Conservation (phyloP, 306 rosid genomes). For the Echinosophora koreensis region DNA sequence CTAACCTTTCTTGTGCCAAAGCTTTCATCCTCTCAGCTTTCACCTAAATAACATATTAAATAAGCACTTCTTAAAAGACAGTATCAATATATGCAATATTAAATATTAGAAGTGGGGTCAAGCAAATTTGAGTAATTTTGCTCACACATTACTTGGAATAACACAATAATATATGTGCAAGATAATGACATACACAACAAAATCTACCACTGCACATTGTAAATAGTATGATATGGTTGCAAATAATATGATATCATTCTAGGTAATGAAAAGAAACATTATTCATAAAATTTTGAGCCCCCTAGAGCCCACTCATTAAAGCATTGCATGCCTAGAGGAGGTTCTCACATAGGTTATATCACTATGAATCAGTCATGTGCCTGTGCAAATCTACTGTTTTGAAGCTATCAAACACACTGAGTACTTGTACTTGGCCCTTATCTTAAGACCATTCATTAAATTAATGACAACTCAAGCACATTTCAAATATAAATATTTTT, state of each 20-base stretch:
- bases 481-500: slow-evolving; percentile 7
- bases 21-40: slow-evolving; percentile 92
- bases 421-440: slow-evolving; percentile 19
- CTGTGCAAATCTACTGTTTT: slow-evolving; percentile 10
- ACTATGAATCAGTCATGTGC: slow-evolving; percentile 26
- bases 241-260: not conserved
- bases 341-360: slow-evolving; percentile 33
- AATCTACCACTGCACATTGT: not conserved
- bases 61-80: slow-evolving; percentile 22
- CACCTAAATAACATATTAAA: slow-evolving; percentile 53
- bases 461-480: slow-evolving; percentile 29
- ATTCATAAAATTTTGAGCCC: slow-evolving; percentile 10
- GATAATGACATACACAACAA: not conserved
- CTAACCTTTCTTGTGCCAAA: slow-evolving; percentile 73
- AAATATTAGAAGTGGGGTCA: not conserved
- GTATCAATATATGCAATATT: not conserved
- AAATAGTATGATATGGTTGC: not conserved
- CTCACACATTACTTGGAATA: not conserved
- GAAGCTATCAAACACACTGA: slow-evolving; percentile 31
- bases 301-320: slow-evolving; percentile 19
- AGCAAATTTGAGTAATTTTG: slow-evolving; percentile 4
- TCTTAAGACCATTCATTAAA: slow-evolving; percentile 23
- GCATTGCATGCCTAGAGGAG: slow-evolving; percentile 28
- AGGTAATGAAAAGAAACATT: slow-evolving; percentile 25
- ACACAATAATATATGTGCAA: not conserved